phyloP scores from a whole-genome alignment of 2,329 filamentous ascomycete genomes.

The Aspergillus floridensis region DNA sequence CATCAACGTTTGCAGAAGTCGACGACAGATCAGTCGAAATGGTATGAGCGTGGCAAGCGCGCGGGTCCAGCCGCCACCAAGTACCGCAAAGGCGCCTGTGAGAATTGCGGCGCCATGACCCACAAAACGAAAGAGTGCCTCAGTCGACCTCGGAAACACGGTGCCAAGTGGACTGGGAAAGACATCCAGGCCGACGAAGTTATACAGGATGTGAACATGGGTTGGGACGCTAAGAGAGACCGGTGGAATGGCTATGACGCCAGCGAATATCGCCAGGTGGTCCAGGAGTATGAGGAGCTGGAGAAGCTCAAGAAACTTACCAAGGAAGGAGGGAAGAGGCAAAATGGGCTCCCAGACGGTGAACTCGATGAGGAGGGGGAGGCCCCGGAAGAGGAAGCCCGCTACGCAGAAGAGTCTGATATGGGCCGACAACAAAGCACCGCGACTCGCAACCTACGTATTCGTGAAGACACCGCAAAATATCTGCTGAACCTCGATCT shows the following conservation, averaged over 20 bases:
- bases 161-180: constrained; percentile 86
- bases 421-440: constrained; percentile 94
- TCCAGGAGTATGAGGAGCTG: constrained; percentile 83
- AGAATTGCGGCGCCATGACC: constrained; percentile 96
- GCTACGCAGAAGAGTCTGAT: constrained; percentile 90
- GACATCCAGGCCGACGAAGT: constrained; percentile 92
- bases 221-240: constrained; percentile 97
- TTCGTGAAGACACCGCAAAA: constrained; percentile 95
- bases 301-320: constrained; percentile 67
- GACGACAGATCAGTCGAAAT: constrained; percentile 70
- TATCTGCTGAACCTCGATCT: constrained; percentile 93
- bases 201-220: constrained; percentile 78
- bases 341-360: constrained; percentile 46
- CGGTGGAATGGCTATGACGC: constrained; percentile 98
- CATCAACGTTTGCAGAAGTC: constrained; percentile 83
- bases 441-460: constrained; percentile 81
- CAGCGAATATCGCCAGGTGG: constrained; percentile 78
- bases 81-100: constrained; percentile 95
- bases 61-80: constrained; percentile 86
- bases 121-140: constrained; percentile 95
- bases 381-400: constrained; percentile 48
- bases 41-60: constrained; percentile 90
- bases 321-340: constrained; percentile 48
- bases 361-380: constrained; percentile 59
- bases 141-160: constrained; percentile 79